These are phyloP conservation scores for Clarireedia paspali DNA, from an alignment of 2,329 filamentous ascomycete genomes.

Conservation along the genomic window DNA sequence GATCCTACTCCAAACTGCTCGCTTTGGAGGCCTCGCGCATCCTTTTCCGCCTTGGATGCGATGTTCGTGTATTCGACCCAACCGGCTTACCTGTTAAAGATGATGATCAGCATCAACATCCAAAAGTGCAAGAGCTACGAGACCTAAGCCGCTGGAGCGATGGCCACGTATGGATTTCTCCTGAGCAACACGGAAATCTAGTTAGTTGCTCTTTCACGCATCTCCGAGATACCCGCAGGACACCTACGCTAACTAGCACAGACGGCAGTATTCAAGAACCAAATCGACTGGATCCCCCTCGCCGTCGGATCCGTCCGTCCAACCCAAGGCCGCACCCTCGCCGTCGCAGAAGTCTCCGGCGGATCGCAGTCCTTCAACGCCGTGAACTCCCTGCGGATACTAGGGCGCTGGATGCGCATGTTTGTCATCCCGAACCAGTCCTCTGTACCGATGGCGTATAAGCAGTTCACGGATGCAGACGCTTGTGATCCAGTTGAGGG, in stretches of 20 bases:
- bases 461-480: slow-evolving; percentile 46
- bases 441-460: slow-evolving; percentile 56
- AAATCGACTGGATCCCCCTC: slow-evolving; percentile 64
- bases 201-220: too few relatives aligned
- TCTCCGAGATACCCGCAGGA: too few relatives aligned
- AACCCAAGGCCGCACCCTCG: slow-evolving; percentile 57
- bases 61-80: slow-evolving; percentile 56
- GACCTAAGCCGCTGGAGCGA: slow-evolving; percentile 56
- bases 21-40: slow-evolving; percentile 54
- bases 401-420: slow-evolving; percentile 65
- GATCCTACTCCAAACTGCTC: slow-evolving; percentile 53
- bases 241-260: background rate
- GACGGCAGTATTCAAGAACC: slow-evolving; percentile 60
- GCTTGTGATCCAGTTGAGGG: slow-evolving; percentile 23
- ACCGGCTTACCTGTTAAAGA: slow-evolving; percentile 54
- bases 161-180: slow-evolving; percentile 57
- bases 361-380: slow-evolving; percentile 62
- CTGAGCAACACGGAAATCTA: slow-evolving; percentile 60
- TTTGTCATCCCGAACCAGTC: slow-evolving; percentile 60
- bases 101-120: slow-evolving; percentile 42
- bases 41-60: slow-evolving; percentile 56
- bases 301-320: slow-evolving; percentile 53
- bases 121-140: slow-evolving; percentile 56
- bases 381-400: slow-evolving; percentile 55
- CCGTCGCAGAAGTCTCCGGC: slow-evolving; percentile 54